Conservation (phyloP, 306 rosid genomes). For the Vigna hirtella region DNA sequence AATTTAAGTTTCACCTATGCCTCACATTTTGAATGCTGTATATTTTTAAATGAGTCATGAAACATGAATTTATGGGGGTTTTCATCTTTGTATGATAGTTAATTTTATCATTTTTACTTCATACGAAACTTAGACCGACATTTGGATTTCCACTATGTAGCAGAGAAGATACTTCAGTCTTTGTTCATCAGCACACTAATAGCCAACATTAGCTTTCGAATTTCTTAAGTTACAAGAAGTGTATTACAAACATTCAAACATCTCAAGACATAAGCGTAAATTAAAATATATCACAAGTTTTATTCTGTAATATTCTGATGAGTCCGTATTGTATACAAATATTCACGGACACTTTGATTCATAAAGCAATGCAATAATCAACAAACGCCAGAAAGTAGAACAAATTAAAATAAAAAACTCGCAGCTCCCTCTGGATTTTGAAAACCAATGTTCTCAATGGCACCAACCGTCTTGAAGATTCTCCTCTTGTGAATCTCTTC, state of each 20-base stretch:
- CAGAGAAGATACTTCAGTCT: background rate
- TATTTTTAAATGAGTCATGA: background rate
- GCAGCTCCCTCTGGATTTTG: constrained; percentile 51
- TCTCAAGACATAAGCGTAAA: background rate
- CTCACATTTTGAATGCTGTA: background rate
- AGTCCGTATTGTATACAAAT: constrained; percentile 3
- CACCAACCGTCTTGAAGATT: constrained; percentile 68
- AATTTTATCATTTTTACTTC: too few species aligned
- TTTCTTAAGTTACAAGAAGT: background rate
- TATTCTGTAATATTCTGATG: constrained; percentile 3
- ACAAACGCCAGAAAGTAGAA: constrained; percentile 14
- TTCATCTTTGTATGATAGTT: too few species aligned
- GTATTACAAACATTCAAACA: constrained; percentile 31
- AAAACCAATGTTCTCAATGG: constrained; percentile 79
- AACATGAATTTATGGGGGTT: too few species aligned
- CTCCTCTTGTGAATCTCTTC: constrained; percentile 76
- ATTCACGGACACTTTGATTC: constrained; percentile 8
- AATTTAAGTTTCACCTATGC: background rate
- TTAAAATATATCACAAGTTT: constrained; percentile 26
- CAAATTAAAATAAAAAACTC: background rate
- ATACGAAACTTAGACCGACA: too few species aligned
- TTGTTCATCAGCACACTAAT: background rate
- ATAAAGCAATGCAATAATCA: background rate
- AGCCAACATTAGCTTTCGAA: background rate
- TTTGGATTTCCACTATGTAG: background rate